phyloP scores from a whole-genome alignment of 108 stramenopile genomes.

The Skeletonema menzelii region DNA sequence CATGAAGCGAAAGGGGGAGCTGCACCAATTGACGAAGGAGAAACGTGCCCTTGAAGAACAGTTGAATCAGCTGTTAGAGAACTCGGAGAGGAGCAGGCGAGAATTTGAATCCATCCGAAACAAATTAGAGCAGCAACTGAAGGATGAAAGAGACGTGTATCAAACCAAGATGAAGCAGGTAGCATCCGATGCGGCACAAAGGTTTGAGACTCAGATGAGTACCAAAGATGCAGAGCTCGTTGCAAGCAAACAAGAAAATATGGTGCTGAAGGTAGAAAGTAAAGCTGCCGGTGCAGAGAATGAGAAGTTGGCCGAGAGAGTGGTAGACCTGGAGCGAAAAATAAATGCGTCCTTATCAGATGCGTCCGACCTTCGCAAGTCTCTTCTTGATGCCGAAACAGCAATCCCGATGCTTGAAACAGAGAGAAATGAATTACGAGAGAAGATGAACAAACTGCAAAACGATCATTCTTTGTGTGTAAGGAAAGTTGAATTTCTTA shows the following conservation, averaged over 20 bases:
- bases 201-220: conserved; percentile 10
- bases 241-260: conserved; percentile 21
- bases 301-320: conserved; percentile 24
- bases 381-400: conserved; percentile 12
- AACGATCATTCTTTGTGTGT: not conserved
- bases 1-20: not conserved
- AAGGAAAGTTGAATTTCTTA: not conserved
- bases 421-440: conserved; percentile 11
- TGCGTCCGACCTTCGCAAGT: not conserved
- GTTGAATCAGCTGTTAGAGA: not conserved
- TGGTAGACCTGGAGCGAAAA: conserved; percentile 27
- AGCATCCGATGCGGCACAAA: not conserved
- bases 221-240: not conserved
- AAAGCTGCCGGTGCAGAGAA: conserved; percentile 20
- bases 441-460: conserved; percentile 7
- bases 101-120: not conserved
- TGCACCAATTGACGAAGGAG: conserved; percentile 1
- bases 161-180: not conserved
- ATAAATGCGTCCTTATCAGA: conserved; percentile 9
- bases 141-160: not conserved
- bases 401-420: conserved; percentile 3
- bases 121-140: conserved; percentile 2
- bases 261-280: conserved; percentile 23
- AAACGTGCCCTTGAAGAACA: conserved; percentile 1
- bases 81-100: not conserved